Evolutionary conservation across 208 protist species (phyloP).

Genomic region (Herpetomonas tarakana): DNA sequence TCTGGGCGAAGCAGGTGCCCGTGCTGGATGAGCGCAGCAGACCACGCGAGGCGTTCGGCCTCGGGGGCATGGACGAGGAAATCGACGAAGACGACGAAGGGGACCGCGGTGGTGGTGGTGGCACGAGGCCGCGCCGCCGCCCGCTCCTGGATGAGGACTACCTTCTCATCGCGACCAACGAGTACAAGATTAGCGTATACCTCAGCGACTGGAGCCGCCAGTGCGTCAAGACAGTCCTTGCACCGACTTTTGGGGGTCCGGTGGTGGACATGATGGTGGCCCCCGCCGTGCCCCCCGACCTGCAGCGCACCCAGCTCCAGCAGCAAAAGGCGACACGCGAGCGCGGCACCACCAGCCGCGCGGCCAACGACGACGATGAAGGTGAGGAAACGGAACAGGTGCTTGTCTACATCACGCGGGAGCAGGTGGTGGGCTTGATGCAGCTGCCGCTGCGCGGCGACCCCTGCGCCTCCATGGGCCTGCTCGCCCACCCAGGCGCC

Average conservation of each 20-base stretch:
- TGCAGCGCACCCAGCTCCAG: not conserved
- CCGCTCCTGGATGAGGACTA: conserved; percentile 40
- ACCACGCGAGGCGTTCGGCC: conserved; percentile 28
- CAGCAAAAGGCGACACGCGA: not conserved
- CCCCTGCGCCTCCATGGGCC: conserved; percentile 85
- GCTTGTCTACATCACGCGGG: conserved; percentile 84
- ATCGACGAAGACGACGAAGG: conserved; percentile 6
- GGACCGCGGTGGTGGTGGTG: not conserved
- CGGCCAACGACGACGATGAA: conserved; percentile 1
- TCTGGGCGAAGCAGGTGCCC: conserved; percentile 57
- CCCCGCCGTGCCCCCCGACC: conserved; percentile 23
- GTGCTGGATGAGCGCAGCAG: conserved; percentile 41
- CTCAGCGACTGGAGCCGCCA: conserved; percentile 82
- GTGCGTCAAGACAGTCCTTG: conserved; percentile 87
- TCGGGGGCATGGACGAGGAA: conserved; percentile 7
- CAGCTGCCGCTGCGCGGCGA: conserved; percentile 92
- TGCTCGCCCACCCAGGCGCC: conserved; percentile 92
- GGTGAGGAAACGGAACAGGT: conserved; percentile 29
- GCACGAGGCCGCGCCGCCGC: not conserved
- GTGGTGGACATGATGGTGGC: conserved; percentile 63
- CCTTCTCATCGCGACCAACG: conserved; percentile 83
- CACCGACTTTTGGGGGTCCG: conserved; percentile 92
- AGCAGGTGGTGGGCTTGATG: conserved; percentile 92
- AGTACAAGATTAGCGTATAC: conserved; percentile 90
- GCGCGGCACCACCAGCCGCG: not conserved